Evolutionary conservation across 1,284 basidiomycete genomes (phyloP), one percentile per base, ranked within the genome.

Genomic region (Psilocybe mexicana): DNA sequence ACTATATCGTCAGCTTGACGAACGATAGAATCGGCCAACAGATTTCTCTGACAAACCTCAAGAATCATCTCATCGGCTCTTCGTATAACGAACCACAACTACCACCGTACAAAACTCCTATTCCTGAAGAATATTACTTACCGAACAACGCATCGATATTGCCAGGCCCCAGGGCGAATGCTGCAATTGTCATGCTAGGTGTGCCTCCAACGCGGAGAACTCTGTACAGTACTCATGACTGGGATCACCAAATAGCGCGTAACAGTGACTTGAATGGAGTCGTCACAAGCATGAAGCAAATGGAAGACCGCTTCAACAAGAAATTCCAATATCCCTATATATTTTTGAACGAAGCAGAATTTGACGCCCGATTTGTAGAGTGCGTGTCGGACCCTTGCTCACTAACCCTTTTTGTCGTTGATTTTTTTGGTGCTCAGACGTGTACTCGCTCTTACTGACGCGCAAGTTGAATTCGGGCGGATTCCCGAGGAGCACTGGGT

Each of bases 261-360:
- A 96, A 96, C 69, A 78, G 82, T 44, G 94, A 96, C 70, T 73
- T 95, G 48, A 76, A 82, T 63, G 87, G 87, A 1, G 84, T 94
- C 60, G 74, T 90, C 54, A 80, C 71, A 61, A 92, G 88, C 69
- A 80, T 92, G 76, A 89, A 88, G 70, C 88, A 91, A 70, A 80
- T 89, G 72, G 90, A 92, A 72, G 88, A 92, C 67, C 80, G 88
- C 38, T 91, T 94, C 79, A 95, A 95, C 78, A 87, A 87, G 68
- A 88, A 90, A 72, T 93, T 88, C 67, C 75, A 83, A 46, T 96
- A 95, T 71, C 91, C 92, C 24, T 95, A 92, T 67, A 87, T 93
- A 40, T 92, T 96, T 74, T 77, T 96, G 57, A 95, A 95, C 68
- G 93, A 96, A 47, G 79, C 88, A 58, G 80, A 81, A 0, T 96